Conservation (phyloP, 1,284 basidiomycete species). For the Pseudozyma sp. region DNA sequence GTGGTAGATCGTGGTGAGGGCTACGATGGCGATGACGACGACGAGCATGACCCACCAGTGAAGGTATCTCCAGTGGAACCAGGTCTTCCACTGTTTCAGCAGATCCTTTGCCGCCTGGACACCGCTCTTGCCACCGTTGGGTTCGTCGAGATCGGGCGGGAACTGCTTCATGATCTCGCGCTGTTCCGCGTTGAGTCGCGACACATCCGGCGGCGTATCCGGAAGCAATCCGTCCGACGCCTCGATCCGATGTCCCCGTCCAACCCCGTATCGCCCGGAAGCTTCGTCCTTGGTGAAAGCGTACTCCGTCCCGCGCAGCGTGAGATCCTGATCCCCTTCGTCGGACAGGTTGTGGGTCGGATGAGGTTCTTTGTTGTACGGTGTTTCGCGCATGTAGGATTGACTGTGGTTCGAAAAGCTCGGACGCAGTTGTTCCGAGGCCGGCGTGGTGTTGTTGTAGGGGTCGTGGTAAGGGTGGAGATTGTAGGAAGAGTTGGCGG, state of each 20-base stretch:
- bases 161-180: conserved; percentile 56
- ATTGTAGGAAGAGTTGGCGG: conserved; percentile 1
- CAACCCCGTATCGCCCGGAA: conserved; percentile 19
- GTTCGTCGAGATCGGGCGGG: conserved; percentile 62
- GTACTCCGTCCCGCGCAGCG: conserved; percentile 20
- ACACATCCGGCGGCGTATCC: conserved; percentile 39
- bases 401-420: conserved; percentile 14
- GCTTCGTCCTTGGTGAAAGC: conserved; percentile 21
- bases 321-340: conserved; percentile 20
- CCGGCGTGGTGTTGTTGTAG: conserved; percentile 17
- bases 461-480: conserved; percentile 36
- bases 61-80: conserved; percentile 53
- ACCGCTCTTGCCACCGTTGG: conserved; percentile 40
- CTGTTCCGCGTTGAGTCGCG: conserved; percentile 52
- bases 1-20: conserved; percentile 77
- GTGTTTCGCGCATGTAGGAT: conserved; percentile 9
- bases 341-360: conserved; percentile 7
- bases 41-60: conserved; percentile 71
- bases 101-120: conserved; percentile 29
- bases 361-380: not conserved
- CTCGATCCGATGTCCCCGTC: conserved; percentile 26
- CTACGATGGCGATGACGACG: conserved; percentile 71
- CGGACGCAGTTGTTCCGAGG: conserved; percentile 9
- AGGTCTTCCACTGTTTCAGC: conserved; percentile 50
- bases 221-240: conserved; percentile 46